Percentiles rank a stretch among this genome's conserved stretches.
Conservation (phyloP, 225 moss, liverwort and hornwort species). For the Rhytidiadelphus loreus region DNA sequence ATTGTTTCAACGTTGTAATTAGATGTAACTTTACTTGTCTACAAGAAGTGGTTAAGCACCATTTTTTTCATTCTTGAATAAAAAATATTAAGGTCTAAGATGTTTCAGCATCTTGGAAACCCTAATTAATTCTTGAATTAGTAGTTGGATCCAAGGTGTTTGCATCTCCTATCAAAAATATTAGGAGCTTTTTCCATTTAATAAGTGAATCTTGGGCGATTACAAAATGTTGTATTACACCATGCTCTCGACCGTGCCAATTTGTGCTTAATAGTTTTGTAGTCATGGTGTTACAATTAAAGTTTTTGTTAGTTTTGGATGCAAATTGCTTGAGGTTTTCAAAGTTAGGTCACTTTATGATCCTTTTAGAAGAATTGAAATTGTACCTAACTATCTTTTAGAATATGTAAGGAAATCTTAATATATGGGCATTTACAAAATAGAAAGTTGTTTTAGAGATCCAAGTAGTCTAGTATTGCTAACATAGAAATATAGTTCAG, state of each 20-base stretch:
- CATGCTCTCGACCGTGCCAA: too few relatives aligned
- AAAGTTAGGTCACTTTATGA: not conserved
- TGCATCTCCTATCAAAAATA: not conserved
- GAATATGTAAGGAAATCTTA: not conserved
- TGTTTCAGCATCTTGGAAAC: not conserved
- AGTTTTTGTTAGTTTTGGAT: not conserved
- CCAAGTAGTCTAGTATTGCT: not conserved
- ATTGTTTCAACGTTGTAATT: not conserved
- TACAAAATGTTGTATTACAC: too few relatives aligned
- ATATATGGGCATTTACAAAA: not conserved
- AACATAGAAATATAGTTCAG: not conserved
- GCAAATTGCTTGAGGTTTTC: not conserved
- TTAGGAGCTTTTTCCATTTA: not conserved
- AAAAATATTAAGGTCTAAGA: not conserved
- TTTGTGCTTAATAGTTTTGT: not conserved
- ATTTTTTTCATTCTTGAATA: not conserved
- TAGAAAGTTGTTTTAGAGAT: not conserved
- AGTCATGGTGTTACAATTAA: not conserved
- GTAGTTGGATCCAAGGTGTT: accelerated
- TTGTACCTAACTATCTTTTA: not conserved
- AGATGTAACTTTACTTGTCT: not conserved
- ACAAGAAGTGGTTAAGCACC: too few relatives aligned
- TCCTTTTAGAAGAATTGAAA: not conserved
- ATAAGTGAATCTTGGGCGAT: accelerated
- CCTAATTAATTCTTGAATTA: not conserved